Evolutionary conservation across 2,329 filamentous ascomycete species (phyloP).

Genomic region (Fusarium beomiforme): DNA sequence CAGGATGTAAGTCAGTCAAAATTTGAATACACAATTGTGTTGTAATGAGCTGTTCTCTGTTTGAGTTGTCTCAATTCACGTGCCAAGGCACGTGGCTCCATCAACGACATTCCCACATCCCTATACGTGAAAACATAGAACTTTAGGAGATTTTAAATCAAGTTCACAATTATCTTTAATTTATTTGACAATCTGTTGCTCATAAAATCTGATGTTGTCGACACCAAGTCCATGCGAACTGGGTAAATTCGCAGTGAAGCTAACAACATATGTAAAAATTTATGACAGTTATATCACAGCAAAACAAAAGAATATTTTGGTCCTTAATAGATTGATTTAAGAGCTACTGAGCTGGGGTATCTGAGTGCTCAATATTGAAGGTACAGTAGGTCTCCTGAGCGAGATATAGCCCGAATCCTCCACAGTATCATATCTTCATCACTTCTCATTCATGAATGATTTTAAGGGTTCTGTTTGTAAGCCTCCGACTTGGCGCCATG

Average conservation of each 20-base stretch:
- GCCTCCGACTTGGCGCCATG: constrained; percentile 53
- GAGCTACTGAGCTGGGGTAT: constrained; percentile 40
- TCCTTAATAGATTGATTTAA: constrained; percentile 29
- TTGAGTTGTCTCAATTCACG: neutral
- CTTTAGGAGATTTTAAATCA: neutral
- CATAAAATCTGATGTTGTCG: neutral
- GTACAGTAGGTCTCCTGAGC: neutral
- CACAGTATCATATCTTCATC: constrained; percentile 5
- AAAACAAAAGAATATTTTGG: neutral
- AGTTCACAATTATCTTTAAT: neutral
- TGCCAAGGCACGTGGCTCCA: neutral
- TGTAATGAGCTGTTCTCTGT: neutral
- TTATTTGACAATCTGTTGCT: neutral
- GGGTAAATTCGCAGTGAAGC: neutral
- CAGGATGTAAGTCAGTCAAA: neutral
- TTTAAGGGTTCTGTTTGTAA: constrained; percentile 55
- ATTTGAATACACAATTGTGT: neutral
- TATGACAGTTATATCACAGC: neutral
- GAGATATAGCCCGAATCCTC: constrained; percentile 7
- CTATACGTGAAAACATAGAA: too few relatives aligned
- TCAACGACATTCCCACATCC: neutral
- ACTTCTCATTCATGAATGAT: neutral
- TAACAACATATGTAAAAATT: neutral
- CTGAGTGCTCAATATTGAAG: constrained; percentile 31
- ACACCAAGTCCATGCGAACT: neutral